Base-by-base conservation (phyloP, 129 eudicot species). In the Smallanthus sonchifolius region DNA sequence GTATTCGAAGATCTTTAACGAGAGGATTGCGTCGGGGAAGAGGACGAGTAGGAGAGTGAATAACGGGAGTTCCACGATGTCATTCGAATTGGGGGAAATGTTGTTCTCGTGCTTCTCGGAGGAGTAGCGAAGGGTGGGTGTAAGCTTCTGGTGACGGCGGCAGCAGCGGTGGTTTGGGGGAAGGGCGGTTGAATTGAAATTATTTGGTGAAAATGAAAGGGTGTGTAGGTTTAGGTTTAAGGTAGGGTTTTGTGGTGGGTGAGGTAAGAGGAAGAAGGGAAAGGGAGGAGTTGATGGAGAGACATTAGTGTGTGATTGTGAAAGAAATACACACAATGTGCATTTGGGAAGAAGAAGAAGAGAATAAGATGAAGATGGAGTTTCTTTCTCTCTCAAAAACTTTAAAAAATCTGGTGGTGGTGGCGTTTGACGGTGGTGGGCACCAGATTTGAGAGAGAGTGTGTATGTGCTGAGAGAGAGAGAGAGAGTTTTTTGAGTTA, bases 1-100 rank as follows among this genome's bases (percentile, higher is more conserved):
- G 66, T 85, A 89, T 36, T 92, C 97, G 83, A 89, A 92, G 81
- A 92, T 92, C 64, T 92, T 94, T 10, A 92, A 64, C 0, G 97
- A 96, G 54, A 92, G 91, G 67, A 87, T 84, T 0, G 96, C 96
- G 37, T 91, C 94, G 24, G 97, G 97, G 69, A 92, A 92, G 74
- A 92, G 96, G 34, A 92, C 97, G 16, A 89, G 87, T 0, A 96
- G 97, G 74, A 92, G 91, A 1, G 97, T 96, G 69, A 92, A 92
- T 7, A 92, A 66, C 0, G 97, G 97, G 7, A 92, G 87, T 78
- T 92, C 93, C 4, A 87, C 89, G 72, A 81, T 79, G 77, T 88
- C 97, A 79, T 86, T 75, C 10, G 94, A 78, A 28, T 86, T 86
- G 2, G 88, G 85, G 4, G 85, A 55, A 17, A 48, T 44, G 32